These are phyloP conservation scores for Serendipita indica DNA, from an alignment of 768 basidiomycete species.

Conservation along the genomic window DNA sequence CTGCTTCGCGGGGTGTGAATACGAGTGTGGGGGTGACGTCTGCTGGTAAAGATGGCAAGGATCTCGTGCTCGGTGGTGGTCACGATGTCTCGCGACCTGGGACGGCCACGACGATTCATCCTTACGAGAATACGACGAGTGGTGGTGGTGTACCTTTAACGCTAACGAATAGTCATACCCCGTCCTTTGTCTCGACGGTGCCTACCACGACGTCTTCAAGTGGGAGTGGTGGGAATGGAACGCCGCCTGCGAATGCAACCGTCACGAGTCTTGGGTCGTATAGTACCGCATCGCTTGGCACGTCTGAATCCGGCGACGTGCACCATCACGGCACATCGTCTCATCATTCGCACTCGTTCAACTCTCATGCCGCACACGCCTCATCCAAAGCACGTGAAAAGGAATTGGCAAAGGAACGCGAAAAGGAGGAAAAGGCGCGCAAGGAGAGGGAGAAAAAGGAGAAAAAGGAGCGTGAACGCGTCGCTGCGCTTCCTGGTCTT, in stretches of 20 bases:
- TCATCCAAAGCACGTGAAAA: not conserved
- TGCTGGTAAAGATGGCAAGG: not conserved
- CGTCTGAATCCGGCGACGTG: not conserved
- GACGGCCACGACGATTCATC: not conserved
- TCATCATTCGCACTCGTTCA: not conserved
- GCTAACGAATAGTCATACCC: constrained; percentile 9
- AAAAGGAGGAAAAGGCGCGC: not conserved
- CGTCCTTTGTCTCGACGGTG: not conserved
- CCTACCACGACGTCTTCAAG: not conserved
- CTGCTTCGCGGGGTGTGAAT: not conserved
- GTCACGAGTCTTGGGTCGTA: not conserved
- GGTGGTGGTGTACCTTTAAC: not conserved
- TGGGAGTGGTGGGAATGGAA: not conserved
- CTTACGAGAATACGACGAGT: not conserved
- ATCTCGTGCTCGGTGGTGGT: not conserved
- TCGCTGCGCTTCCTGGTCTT: constrained; percentile 36
- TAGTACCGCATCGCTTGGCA: not conserved
- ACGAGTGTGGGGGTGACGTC: not conserved
- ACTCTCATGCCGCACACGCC: not conserved
- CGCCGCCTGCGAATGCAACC: not conserved
- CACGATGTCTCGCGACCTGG: not conserved
- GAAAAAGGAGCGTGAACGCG: not conserved
- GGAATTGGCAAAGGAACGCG: not conserved
- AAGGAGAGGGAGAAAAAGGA: constrained; percentile 5
- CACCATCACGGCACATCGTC: not conserved